A percentile compares a stretch with the other conserved stretches of the same genome.
Conservation (phyloP, 208 protist genomes). For the Leishmania gerbilli region DNA sequence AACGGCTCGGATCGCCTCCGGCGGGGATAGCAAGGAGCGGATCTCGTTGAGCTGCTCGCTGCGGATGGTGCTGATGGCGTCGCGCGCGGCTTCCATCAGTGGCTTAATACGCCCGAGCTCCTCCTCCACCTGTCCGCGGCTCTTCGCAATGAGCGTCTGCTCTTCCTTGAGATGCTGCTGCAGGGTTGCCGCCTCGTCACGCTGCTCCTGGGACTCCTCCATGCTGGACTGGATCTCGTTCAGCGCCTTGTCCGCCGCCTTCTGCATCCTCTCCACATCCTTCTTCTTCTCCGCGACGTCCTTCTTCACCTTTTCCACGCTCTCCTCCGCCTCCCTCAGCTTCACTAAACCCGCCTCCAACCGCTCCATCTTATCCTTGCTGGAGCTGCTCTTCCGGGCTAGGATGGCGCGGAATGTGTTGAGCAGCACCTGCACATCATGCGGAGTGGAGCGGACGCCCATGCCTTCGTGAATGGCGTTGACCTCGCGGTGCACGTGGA, state of each 20-base stretch:
- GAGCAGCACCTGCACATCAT: conserved; percentile 87
- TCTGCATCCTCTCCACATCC: conserved; percentile 93
- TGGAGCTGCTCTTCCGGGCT: conserved; percentile 70
- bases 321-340: conserved; percentile 93
- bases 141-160: conserved; percentile 80
- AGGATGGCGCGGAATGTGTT: conserved; percentile 85
- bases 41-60: conserved; percentile 96
- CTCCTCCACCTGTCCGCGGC: conserved; percentile 88
- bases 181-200: conserved; percentile 88
- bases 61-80: conserved; percentile 94
- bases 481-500: conserved; percentile 85
- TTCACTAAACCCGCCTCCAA: conserved; percentile 93
- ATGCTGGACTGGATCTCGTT: conserved; percentile 95
- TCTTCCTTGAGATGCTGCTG: conserved; percentile 89
- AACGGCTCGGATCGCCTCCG: conserved; percentile 95
- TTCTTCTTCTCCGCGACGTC: conserved; percentile 90
- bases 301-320: conserved; percentile 89
- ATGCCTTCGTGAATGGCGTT: conserved; percentile 83
- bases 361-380: conserved; percentile 73
- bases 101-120: conserved; percentile 95
- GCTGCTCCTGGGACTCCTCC: conserved; percentile 93
- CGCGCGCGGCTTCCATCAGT: conserved; percentile 93
- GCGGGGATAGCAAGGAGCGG: conserved; percentile 93
- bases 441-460: conserved; percentile 68
- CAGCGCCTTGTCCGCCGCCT: conserved; percentile 93